A percentile compares a stretch with the other conserved stretches of the same genome.
These are phyloP conservation scores for Rubroboletus pulcherrimus DNA, from an alignment of 768 basidiomycete species.

Conservation along the genomic window DNA sequence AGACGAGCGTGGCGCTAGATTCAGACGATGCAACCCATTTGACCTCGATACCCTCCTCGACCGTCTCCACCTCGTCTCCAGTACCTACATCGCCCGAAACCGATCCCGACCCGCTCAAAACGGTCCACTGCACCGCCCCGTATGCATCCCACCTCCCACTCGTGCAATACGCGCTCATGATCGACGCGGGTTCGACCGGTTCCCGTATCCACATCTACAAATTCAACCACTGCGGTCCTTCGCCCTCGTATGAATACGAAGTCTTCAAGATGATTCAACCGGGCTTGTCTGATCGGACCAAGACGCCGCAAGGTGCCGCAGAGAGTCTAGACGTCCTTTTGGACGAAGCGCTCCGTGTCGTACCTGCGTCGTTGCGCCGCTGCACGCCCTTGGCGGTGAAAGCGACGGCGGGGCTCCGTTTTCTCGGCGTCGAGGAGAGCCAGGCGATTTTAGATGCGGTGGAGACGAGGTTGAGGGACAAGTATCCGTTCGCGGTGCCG, in stretches of 20 bases:
- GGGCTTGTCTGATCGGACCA: slow-evolving; percentile 67
- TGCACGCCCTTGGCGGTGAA: slow-evolving; percentile 92
- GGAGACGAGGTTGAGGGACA: slow-evolving; percentile 46
- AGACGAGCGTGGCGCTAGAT: neutral
- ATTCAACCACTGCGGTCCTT: slow-evolving; percentile 83
- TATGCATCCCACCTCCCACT: slow-evolving; percentile 48
- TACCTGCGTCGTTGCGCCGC: slow-evolving; percentile 54
- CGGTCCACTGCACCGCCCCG: slow-evolving; percentile 65
- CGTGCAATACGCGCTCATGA: slow-evolving; percentile 93
- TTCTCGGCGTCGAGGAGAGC: slow-evolving; percentile 61
- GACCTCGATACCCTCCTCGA: neutral
- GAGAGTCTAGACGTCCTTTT: slow-evolving; percentile 73
- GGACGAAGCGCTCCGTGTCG: slow-evolving; percentile 72
- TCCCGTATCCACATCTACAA: slow-evolving; percentile 98
- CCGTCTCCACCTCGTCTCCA: neutral
- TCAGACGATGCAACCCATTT: neutral
- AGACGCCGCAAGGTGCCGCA: slow-evolving; percentile 66
- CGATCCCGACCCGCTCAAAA: slow-evolving; percentile 71
- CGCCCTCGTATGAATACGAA: slow-evolving; percentile 87
- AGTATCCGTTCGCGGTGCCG: slow-evolving; percentile 68
- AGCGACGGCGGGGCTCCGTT: slow-evolving; percentile 84
- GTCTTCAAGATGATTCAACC: slow-evolving; percentile 81
- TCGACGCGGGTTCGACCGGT: slow-evolving; percentile 97
- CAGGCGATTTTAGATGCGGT: slow-evolving; percentile 76
- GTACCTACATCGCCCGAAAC: slow-evolving; percentile 58